Base-by-base conservation (phyloP, 192 early-diverging fungal species). In the Coemansia sp. region DNA sequence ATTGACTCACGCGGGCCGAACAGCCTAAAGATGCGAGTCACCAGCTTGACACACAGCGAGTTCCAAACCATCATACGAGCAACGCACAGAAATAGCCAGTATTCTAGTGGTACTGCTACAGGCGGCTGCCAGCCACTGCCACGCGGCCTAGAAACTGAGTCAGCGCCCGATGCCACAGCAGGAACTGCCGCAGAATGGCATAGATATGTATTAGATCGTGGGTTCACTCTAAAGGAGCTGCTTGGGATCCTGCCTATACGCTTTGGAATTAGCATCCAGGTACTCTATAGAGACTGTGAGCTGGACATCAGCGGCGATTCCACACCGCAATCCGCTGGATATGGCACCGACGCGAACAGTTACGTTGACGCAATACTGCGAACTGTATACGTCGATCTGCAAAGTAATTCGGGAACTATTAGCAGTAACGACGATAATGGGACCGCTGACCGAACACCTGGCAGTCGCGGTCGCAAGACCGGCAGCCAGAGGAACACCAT, bases 351-450 rank as follows among this genome's bases (percentile, higher is more conserved):
- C 45, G 83, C 94, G 14, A 97, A 97, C 70, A 76, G 74, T 48
- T 91, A 90, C 70, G 90, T 99, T 15, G 96, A 99, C 80, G 80
- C 87, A 4, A 88, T 98, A 36, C 87, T 98, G 15, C 86, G 92
- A 74, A 87, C 85, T 3, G 90, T 96, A 5, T 97, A 98, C 65
- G 89, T 93, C 75, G 84, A 85, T 78, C 88, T 70, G 33, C 79
- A 66, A 61, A 73, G 41, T 19, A 56, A 63, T 9, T 20, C 63
- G 14, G 61, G 67, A 38, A 29, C 56, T 23, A 56, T 57, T 36
- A 34, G 46, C 49, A 49, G 55, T n/a, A 62, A 41, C 42, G 35
- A 59, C 7, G 73, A 71, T 19, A 62, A 65, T 15, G 46, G 49
- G 11, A 40, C 73, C 4, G 55, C 32, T 36, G 55, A 57, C 10